Evolutionary conservation across 768 basidiomycete species (phyloP).

Genomic region (Galerina sulciceps): DNA sequence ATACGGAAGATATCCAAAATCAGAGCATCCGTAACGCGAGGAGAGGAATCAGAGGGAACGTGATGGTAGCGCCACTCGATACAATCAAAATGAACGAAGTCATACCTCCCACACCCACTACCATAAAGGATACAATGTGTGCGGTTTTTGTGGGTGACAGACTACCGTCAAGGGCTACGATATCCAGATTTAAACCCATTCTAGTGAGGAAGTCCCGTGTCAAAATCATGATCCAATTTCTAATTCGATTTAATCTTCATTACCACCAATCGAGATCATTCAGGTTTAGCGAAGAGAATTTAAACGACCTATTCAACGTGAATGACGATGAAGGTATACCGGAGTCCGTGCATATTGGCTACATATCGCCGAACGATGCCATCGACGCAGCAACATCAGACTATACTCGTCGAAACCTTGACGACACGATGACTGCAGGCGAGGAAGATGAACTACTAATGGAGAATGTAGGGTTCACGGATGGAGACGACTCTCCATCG

Average conservation of each 20-base stretch:
- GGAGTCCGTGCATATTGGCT: neutral
- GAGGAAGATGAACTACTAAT: constrained; percentile 12
- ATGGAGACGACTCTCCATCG: constrained; percentile 13
- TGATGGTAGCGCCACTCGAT: neutral
- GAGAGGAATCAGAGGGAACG: neutral
- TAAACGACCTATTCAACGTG: neutral
- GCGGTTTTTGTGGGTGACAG: neutral
- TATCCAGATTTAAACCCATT: neutral
- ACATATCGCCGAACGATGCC: neutral
- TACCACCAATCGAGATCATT: neutral
- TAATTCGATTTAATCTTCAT: constrained; percentile 2
- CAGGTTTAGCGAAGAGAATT: neutral
- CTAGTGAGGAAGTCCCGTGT: constrained; percentile 10
- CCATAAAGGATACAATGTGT: neutral
- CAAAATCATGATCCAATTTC: constrained; percentile 9
- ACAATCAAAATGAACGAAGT: neutral
- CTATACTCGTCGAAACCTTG: neutral
- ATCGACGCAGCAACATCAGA: neutral
- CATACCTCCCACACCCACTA: neutral
- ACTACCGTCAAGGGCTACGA: neutral
- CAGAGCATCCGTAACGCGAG: neutral
- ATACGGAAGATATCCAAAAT: neutral
- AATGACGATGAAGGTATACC: neutral
- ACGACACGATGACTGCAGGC: neutral
- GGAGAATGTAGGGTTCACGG: constrained; percentile 21